Evolutionary conservation across 352 stramenopile species (phyloP).

Genomic region (Phytophthora kernoviae): DNA sequence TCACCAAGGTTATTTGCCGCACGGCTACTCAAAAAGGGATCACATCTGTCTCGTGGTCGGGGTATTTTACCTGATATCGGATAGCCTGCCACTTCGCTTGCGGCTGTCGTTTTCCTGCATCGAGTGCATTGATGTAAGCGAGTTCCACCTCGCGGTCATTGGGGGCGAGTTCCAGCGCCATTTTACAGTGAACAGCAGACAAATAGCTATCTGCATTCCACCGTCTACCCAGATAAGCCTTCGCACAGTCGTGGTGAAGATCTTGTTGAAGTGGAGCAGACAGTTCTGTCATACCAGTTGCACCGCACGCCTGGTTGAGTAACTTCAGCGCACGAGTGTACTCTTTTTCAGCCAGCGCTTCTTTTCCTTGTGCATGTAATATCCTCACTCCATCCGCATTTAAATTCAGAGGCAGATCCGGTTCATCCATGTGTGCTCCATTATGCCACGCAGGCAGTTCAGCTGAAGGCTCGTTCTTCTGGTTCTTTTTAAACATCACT

Average conservation of each 20-base stretch:
- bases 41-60: slow-evolving; percentile 51
- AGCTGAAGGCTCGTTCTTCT: slow-evolving; percentile 27
- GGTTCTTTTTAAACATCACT: slow-evolving; percentile 32
- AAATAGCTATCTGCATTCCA: slow-evolving; percentile 78
- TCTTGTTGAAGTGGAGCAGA: slow-evolving; percentile 50
- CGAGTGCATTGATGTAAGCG: slow-evolving; percentile 65
- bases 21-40: slow-evolving; percentile 29
- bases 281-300: slow-evolving; percentile 27
- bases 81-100: slow-evolving; percentile 50
- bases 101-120: slow-evolving; percentile 38
- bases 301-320: slow-evolving; percentile 43
- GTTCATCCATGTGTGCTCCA: slow-evolving; percentile 50
- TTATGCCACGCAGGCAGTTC: slow-evolving; percentile 38
- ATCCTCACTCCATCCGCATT: slow-evolving; percentile 30
- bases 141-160: slow-evolving; percentile 53
- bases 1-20: not conserved
- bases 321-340: slow-evolving; percentile 46
- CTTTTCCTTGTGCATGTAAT: slow-evolving; percentile 26
- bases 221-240: slow-evolving; percentile 62
- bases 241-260: slow-evolving; percentile 61
- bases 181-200: slow-evolving; percentile 66
- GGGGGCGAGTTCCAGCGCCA: slow-evolving; percentile 57
- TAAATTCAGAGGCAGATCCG: slow-evolving; percentile 21
- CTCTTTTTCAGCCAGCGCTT: slow-evolving; percentile 20
- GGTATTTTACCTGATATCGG: slow-evolving; percentile 55